A percentile compares a stretch with the other conserved stretches of the same genome.
These are phyloP conservation scores for Meyerozyma guilliermondii DNA, from an alignment of 1,139 yeast species.

Conservation along the genomic window DNA sequence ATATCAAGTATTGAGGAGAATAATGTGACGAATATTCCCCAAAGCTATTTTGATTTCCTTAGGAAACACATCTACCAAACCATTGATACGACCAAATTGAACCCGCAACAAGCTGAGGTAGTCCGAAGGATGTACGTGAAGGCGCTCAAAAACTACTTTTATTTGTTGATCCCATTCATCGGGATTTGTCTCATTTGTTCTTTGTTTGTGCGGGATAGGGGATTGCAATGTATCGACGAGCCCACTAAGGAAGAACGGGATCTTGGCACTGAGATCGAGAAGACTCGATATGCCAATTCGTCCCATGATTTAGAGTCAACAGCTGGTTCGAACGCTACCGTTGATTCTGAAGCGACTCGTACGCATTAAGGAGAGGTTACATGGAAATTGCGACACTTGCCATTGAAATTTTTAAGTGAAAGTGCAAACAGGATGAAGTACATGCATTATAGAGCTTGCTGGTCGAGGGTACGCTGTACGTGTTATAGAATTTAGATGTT, in stretches of 20 bases:
- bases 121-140: constrained; percentile 30
- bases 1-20: constrained; percentile 9
- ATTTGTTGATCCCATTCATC: constrained; percentile 38
- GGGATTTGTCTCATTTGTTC: constrained; percentile 33
- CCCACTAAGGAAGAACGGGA: constrained; percentile 10
- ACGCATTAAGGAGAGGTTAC: background rate
- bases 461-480: background rate
- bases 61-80: constrained; percentile 27
- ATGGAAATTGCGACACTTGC: background rate
- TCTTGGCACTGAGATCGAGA: background rate
- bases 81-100: constrained; percentile 22
- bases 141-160: constrained; percentile 35
- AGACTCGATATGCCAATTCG: background rate
- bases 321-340: background rate
- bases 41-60: constrained; percentile 14
- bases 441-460: background rate
- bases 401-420: background rate
- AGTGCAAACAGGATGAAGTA: background rate
- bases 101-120: constrained; percentile 17
- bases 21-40: constrained; percentile 7
- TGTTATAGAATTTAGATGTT: background rate
- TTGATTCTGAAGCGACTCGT: background rate
- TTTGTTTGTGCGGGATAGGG: constrained; percentile 35
- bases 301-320: background rate
- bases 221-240: constrained; percentile 39